Conservation (phyloP, 352 stramenopile species). For the Phytophthora rubi region DNA sequence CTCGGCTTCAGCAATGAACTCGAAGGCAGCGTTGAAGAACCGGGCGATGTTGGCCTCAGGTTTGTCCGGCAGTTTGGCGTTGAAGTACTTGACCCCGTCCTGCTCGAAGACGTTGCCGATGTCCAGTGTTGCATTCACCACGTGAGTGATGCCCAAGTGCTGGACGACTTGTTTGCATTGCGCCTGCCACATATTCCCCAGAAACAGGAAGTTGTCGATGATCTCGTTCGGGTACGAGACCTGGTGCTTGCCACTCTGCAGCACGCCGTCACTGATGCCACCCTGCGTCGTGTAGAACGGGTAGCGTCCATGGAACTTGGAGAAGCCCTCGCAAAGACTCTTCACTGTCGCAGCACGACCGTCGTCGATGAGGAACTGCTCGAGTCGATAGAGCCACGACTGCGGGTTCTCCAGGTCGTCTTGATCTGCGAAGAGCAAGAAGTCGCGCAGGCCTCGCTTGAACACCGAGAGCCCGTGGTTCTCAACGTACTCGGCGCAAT, state of each 20-base stretch:
- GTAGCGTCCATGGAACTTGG: constrained; percentile 52
- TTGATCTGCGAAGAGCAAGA: constrained; percentile 58
- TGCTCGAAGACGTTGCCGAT: constrained; percentile 61
- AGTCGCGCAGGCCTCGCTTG: constrained; percentile 55
- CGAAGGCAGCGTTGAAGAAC: constrained; percentile 54
- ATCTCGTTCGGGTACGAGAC: constrained; percentile 81
- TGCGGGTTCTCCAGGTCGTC: constrained; percentile 30
- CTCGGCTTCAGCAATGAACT: constrained; percentile 52
- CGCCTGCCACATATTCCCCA: constrained; percentile 82
- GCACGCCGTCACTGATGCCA: constrained; percentile 26
- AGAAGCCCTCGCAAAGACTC: constrained; percentile 47
- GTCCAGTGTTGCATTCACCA: constrained; percentile 70
- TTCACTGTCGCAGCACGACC: constrained; percentile 53
- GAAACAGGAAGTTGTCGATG: constrained; percentile 63
- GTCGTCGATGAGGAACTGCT: constrained; percentile 55
- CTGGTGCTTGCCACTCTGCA: constrained; percentile 41
- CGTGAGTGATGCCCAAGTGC: constrained; percentile 73
- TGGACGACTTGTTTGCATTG: constrained; percentile 55
- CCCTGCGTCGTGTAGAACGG: constrained; percentile 68
- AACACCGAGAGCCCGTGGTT: constrained; percentile 30
- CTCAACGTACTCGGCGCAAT: constrained; percentile 24
- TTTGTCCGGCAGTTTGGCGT: constrained; percentile 63
- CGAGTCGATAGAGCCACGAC: constrained; percentile 48
- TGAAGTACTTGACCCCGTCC: constrained; percentile 61
- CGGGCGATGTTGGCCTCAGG: constrained; percentile 49